These are phyloP conservation scores for Picocystis salinarum DNA, from an alignment of 139 green algal species.

Conservation along the genomic window DNA sequence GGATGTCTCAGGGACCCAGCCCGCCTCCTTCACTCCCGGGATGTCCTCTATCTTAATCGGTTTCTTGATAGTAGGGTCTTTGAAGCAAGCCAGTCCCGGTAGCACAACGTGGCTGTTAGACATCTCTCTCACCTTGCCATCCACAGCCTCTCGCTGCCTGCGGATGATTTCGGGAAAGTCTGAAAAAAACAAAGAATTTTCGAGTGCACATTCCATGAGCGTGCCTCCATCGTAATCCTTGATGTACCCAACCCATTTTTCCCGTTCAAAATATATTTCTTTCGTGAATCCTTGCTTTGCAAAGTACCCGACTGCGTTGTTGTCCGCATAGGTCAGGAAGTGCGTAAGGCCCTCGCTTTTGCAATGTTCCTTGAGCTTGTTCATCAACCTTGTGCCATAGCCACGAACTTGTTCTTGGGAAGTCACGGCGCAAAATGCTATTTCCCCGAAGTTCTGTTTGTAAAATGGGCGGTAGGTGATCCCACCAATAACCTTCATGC, in stretches of 20 bases:
- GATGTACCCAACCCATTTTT: conserved; percentile 76
- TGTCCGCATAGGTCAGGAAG: conserved; percentile 99
- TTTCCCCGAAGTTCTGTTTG: conserved; percentile 63
- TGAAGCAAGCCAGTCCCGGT: conserved; percentile 25
- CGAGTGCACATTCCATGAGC: conserved; percentile 87
- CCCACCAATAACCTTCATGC: conserved; percentile 53
- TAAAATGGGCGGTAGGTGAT: conserved; percentile 88
- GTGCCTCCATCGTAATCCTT: conserved; percentile 98
- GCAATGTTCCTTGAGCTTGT: conserved; percentile 49
- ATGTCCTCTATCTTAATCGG: conserved; percentile 31
- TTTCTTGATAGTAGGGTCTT: not conserved
- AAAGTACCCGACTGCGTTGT: conserved; percentile 97
- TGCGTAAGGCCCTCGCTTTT: conserved; percentile 49
- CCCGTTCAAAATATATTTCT: conserved; percentile 22
- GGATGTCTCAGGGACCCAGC: conserved; percentile 26
- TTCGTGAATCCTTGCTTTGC: conserved; percentile 88
- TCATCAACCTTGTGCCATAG: conserved; percentile 94
- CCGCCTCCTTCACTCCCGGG: conserved; percentile 63
- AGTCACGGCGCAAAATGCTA: conserved; percentile 94
- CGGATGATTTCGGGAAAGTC: conserved; percentile 27
- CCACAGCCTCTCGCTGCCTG: conserved; percentile 39
- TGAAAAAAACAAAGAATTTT: conserved; percentile 45
- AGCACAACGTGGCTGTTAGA: conserved; percentile 62
- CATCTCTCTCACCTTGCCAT: conserved; percentile 33
- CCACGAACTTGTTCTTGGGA: conserved; percentile 62